A percentile compares a stretch with the other conserved stretches of the same genome.
phyloP scores from a whole-genome alignment of 1,284 basidiomycete genomes.

The Austroboletus olivaceoglutinosus region DNA sequence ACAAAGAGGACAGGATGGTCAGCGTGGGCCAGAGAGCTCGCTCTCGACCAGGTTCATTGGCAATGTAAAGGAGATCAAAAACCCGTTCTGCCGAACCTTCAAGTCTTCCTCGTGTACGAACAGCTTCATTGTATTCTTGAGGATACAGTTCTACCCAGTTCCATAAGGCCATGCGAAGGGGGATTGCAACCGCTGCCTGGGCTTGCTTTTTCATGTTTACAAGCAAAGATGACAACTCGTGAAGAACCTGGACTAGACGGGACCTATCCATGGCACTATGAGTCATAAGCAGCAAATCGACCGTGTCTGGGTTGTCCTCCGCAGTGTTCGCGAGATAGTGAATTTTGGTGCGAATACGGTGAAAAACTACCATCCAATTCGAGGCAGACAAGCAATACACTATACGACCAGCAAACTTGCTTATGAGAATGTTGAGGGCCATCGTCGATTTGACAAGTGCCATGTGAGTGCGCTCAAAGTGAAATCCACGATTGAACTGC shows the following conservation, averaged over 20 bases:
- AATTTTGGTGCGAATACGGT: slow-evolving; percentile 73
- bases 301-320: slow-evolving; percentile 60
- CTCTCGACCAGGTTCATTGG: slow-evolving; percentile 54
- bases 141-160: slow-evolving; percentile 89
- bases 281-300: slow-evolving; percentile 74
- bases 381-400: slow-evolving; percentile 88
- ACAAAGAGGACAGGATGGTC: slow-evolving; percentile 73
- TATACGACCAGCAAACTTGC: slow-evolving; percentile 72
- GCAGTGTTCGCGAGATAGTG: slow-evolving; percentile 54
- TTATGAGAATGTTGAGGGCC: slow-evolving; percentile 60
- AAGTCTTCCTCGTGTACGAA: slow-evolving; percentile 60
- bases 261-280: slow-evolving; percentile 67
- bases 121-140: slow-evolving; percentile 74
- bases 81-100: slow-evolving; percentile 83
- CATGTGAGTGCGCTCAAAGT: slow-evolving; percentile 68
- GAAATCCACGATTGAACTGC: slow-evolving; percentile 37
- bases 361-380: slow-evolving; percentile 84
- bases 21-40: slow-evolving; percentile 80
- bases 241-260: slow-evolving; percentile 64
- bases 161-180: slow-evolving; percentile 83
- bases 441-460: slow-evolving; percentile 56
- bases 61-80: slow-evolving; percentile 72
- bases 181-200: slow-evolving; percentile 70
- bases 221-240: slow-evolving; percentile 81
- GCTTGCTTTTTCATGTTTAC: slow-evolving; percentile 80